Percentiles rank a stretch among this genome's conserved stretches.
Evolutionary conservation across 2,329 filamentous ascomycete species (phyloP).

Genomic region (Fusarium globosum): DNA sequence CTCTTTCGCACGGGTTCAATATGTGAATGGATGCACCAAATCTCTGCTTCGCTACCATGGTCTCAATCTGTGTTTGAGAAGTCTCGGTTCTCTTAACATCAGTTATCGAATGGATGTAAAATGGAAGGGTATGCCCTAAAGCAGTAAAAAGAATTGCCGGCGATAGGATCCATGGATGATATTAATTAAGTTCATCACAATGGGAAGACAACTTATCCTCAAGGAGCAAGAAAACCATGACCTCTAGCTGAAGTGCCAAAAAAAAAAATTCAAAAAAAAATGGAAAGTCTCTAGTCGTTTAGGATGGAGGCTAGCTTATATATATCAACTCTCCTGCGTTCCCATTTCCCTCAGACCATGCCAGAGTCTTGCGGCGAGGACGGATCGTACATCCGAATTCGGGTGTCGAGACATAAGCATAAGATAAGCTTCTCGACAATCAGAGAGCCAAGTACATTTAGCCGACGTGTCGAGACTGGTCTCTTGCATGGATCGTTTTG

Average conservation of each 20-base stretch:
- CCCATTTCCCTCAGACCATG: background rate
- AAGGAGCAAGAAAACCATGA: background rate
- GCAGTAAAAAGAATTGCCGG: too few species aligned
- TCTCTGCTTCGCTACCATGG: background rate
- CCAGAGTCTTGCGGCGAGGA: background rate
- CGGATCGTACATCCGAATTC: background rate
- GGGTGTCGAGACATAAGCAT: slow-evolving; percentile 14
- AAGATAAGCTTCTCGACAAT: slow-evolving; percentile 20
- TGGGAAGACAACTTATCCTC: background rate
- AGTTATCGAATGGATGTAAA: background rate
- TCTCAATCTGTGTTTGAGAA: too few species aligned
- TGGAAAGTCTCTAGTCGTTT: background rate
- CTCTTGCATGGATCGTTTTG: background rate
- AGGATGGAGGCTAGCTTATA: background rate
- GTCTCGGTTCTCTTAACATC: background rate
- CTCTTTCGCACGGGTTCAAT: background rate
- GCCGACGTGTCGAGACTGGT: background rate
- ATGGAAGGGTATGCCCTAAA: background rate
- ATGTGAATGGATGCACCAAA: background rate
- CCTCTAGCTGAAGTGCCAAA: background rate
- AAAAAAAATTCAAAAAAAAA: too few species aligned
- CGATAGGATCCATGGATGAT: background rate
- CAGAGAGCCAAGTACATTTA: slow-evolving; percentile 1
- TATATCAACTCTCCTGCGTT: background rate
- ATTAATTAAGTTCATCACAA: background rate